Evolutionary conservation across 768 basidiomycete species (phyloP).

Genomic region (Hygrophoropsis aurantiaca): DNA sequence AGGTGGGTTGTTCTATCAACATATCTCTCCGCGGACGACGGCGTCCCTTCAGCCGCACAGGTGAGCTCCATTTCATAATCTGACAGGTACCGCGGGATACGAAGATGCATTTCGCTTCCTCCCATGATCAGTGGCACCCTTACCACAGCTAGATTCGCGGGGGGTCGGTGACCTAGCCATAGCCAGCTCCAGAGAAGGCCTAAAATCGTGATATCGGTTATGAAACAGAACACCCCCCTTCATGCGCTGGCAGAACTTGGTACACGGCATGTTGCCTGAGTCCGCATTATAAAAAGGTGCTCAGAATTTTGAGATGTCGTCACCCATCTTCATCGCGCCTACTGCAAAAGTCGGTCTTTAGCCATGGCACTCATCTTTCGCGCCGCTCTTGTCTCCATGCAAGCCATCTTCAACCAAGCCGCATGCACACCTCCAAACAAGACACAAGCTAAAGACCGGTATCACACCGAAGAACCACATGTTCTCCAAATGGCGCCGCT

Average conservation of each 20-base stretch:
- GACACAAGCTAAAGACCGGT: conserved; percentile 47
- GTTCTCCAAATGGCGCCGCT: conserved; percentile 56
- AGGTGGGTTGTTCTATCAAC: no score
- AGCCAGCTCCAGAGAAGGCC: no score
- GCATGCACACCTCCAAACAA: conserved; percentile 61
- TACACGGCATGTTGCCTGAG: not conserved
- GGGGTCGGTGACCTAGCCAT: no score
- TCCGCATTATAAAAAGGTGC: conserved; percentile 19
- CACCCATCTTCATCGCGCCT: not conserved
- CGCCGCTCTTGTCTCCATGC: conserved; percentile 45
- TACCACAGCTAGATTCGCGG: no score
- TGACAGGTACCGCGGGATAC: no score
- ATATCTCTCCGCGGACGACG: conserved; percentile 43
- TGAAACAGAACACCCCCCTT: not conserved
- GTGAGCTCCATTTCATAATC: no score
- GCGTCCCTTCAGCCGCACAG: no score
- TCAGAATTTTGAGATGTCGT: not conserved
- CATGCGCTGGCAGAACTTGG: no score
- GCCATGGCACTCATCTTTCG: conserved; percentile 48
- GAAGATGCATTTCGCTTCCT: no score
- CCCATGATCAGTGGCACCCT: no score
- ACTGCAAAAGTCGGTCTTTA: not conserved
- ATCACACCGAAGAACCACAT: conserved; percentile 51
- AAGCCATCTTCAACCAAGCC: conserved; percentile 49
- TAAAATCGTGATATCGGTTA: no score